Base-by-base conservation (phyloP, 371 early-diverging fungal species). In the Lichtheimia hyalospora region DNA sequence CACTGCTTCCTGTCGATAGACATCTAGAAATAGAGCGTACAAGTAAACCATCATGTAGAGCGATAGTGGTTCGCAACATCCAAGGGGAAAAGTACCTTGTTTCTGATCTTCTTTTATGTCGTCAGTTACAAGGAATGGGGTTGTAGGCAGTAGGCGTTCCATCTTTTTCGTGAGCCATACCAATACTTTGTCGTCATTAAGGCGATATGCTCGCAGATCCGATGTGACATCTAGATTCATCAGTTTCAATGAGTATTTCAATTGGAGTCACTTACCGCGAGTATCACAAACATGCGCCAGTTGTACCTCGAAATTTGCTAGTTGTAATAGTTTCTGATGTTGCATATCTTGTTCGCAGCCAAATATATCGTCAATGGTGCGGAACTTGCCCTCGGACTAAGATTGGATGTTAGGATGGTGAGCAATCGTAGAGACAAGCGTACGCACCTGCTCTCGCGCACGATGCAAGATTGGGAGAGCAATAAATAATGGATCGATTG, bases 401-500 rank as follows among this genome's bases (percentile, higher is more conserved):
- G 6, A 6, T 1, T 27, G 20, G 53, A 25, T 39, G 39, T 53
- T 39, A 3, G n/a, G 10, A 13, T 39, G 15, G 7, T 28, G 12
- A 15, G 23, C 5, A 18, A 12, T 10, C 6, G 1, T 12, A 27
- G 10, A 43, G 14, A 40, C 42, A 1, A 21, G 3, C 5, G 3
- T 20, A 50, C 39, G 27, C 52, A 57, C 63, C 21, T 51, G 25
- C 15, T 58, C 20, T 13, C 54, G 64, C 14, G 41, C 58, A n/a
- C 39, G 24, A 34, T 52, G 54, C 8, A 63, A 41, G 12, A 63
- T 46, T 10, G 64, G 59, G 10, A 63, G 28, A 8, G 58, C 54
- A 28, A 63, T 58, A 49, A 58, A 63, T 44, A 63, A 24, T 3
- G 64, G 64, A 58, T 63, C 64, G n/a, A 63, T 59, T 18, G 53